A percentile compares a stretch with the other conserved stretches of the same genome.
These are phyloP conservation scores for Orbilia ellipsospora DNA, from an alignment of 2,329 filamentous ascomycete genomes.

Conservation along the genomic window DNA sequence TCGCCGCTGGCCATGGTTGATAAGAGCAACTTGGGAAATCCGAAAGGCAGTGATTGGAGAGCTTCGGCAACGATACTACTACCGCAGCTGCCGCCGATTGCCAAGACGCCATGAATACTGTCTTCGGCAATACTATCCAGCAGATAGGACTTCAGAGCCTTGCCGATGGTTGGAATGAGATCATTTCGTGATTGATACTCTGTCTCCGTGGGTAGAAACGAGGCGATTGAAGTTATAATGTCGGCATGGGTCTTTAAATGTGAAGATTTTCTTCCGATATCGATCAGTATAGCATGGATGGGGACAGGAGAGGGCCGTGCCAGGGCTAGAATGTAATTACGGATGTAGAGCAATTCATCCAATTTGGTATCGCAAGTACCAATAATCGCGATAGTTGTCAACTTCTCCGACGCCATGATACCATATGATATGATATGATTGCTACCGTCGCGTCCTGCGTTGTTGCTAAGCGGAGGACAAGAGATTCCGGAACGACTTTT, in stretches of 20 bases:
- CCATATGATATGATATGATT: no score
- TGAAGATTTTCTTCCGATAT: conserved; percentile 19
- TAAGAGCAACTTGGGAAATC: conserved; percentile 76
- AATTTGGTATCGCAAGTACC: conserved; percentile 76
- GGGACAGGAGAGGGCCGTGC: background rate
- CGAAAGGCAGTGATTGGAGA: conserved; percentile 73
- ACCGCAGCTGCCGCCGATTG: conserved; percentile 72
- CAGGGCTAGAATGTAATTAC: conserved; percentile 59
- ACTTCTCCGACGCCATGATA: no score
- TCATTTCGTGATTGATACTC: conserved; percentile 18
- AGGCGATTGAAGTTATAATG: conserved; percentile 24
- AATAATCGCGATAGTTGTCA: conserved; percentile 62
- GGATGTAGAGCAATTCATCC: conserved; percentile 69
- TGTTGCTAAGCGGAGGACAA: no score
- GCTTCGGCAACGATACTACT: conserved; percentile 71
- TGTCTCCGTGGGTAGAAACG: conserved; percentile 14
- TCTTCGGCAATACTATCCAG: conserved; percentile 13
- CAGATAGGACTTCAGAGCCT: conserved; percentile 11
- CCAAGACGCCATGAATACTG: conserved; percentile 69
- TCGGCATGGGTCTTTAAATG: background rate
- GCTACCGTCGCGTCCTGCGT: no score
- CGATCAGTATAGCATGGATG: conserved; percentile 23
- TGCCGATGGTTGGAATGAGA: conserved; percentile 24
- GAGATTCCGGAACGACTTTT: no score
- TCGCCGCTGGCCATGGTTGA: conserved; percentile 77